Evolutionary conservation across 1,284 basidiomycete genomes (phyloP).

Genomic region (Fomitopsis pinicola): DNA sequence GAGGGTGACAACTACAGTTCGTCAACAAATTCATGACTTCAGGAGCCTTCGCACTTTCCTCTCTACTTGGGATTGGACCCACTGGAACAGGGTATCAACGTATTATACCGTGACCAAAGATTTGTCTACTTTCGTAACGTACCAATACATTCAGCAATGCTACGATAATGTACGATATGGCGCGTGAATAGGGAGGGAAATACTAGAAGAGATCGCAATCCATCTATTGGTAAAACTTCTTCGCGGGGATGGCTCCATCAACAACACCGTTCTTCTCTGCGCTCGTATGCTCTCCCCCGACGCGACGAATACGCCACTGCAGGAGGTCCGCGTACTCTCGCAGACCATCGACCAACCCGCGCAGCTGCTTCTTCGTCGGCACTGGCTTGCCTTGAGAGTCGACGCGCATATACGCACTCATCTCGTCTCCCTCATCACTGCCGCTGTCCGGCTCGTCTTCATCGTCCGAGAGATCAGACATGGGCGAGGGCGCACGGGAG

Average conservation of each 20-base stretch:
- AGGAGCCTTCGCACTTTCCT: not conserved
- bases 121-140: not conserved
- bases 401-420: constrained; percentile 9
- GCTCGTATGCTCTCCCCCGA: constrained; percentile 12
- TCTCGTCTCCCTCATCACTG: constrained; percentile 6
- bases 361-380: constrained; percentile 22
- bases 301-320: constrained; percentile 31
- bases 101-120: too few species aligned
- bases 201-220: not conserved
- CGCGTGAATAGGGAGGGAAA: not conserved
- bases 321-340: constrained; percentile 30
- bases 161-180: not conserved
- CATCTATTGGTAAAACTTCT: constrained; percentile 3
- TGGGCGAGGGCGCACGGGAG: constrained; percentile 15
- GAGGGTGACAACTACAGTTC: too few species aligned
- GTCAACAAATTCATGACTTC: too few species aligned
- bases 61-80: not conserved
- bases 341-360: constrained; percentile 24
- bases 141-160: not conserved
- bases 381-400: constrained; percentile 11
- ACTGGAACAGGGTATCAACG: not conserved
- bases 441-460: constrained; percentile 2
- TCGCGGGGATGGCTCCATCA: not conserved
- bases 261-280: not conserved
- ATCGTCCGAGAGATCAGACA: constrained; percentile 21